Evolutionary conservation across 148 eudicot genomes (phyloP).

Genomic region (Dysphania ambrosioides): DNA sequence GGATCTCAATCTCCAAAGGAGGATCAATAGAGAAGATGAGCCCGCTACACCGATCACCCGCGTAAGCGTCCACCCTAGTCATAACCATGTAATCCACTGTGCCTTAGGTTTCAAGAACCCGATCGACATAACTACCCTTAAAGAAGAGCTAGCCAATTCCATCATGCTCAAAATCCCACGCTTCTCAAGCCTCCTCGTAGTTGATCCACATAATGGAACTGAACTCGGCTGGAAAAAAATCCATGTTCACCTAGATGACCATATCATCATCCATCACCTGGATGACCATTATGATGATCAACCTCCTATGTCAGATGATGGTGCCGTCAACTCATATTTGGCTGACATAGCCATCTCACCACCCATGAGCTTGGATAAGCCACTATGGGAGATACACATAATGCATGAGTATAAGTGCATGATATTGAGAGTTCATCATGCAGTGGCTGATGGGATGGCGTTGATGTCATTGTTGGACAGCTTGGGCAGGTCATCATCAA

Average conservation of each 20-base stretch:
- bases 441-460: slow-evolving; percentile 63
- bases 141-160: slow-evolving; percentile 31
- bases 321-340: slow-evolving; percentile 38
- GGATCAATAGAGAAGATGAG: neutral
- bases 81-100: slow-evolving; percentile 47
- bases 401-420: slow-evolving; percentile 37
- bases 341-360: slow-evolving; percentile 49
- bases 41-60: slow-evolving; percentile 26
- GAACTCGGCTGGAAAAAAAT: slow-evolving; percentile 49
- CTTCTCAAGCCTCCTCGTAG: slow-evolving; percentile 52
- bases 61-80: slow-evolving; percentile 37
- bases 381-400: slow-evolving; percentile 67
- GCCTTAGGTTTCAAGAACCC: slow-evolving; percentile 32
- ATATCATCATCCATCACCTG: slow-evolving; percentile 33
- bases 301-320: slow-evolving; percentile 21
- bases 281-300: neutral
- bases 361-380: slow-evolving; percentile 51
- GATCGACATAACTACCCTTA: slow-evolving; percentile 36
- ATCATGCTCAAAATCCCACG: slow-evolving; percentile 50
- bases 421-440: slow-evolving; percentile 62
- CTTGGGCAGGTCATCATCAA: slow-evolving; percentile 8
- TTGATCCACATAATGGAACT: slow-evolving; percentile 34
- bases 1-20: neutral
- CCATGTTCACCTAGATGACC: slow-evolving; percentile 44
- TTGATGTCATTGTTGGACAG: slow-evolving; percentile 52